These are phyloP conservation scores for Pichia gijzeniarum DNA, from an alignment of 805 yeast species.

Conservation along the genomic window DNA sequence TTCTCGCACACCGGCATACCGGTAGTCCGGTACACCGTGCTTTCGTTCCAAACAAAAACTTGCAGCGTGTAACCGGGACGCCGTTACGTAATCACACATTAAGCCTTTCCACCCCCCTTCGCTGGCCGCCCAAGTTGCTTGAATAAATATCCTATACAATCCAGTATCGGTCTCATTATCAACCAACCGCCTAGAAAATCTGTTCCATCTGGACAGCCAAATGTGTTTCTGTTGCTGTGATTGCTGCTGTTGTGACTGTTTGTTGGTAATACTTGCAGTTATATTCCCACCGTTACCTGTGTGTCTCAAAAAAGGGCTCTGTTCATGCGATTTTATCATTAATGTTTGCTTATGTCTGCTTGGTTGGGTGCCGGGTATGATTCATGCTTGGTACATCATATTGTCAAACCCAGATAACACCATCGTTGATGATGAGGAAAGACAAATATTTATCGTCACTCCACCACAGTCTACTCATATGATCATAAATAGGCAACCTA, in stretches of 20 bases:
- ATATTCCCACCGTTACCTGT: constrained; percentile 79
- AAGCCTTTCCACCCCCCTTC: no score
- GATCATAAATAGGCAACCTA: constrained; percentile 22
- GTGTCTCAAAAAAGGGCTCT: constrained; percentile 61
- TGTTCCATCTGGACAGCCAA: no score
- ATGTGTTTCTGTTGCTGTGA: constrained; percentile 27
- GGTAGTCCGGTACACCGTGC: background rate
- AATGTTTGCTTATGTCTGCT: constrained; percentile 56
- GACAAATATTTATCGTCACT: constrained; percentile 23
- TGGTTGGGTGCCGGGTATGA: constrained; percentile 64
- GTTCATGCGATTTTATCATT: constrained; percentile 62
- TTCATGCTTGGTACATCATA: constrained; percentile 65
- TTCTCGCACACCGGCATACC: background rate
- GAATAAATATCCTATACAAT: no score
- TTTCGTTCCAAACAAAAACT: no score
- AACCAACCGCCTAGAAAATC: no score
- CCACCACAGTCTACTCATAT: constrained; percentile 17
- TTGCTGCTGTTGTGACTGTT: constrained; percentile 47
- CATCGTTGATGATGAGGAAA: constrained; percentile 22
- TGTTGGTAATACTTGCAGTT: constrained; percentile 62
- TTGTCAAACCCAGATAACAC: constrained; percentile 39
- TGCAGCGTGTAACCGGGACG: no score
- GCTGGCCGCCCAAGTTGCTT: no score
- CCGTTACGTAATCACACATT: no score
- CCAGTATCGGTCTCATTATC: no score